Base-by-base conservation (phyloP, 257 asterid species). In the Ilex aquifolium region DNA sequence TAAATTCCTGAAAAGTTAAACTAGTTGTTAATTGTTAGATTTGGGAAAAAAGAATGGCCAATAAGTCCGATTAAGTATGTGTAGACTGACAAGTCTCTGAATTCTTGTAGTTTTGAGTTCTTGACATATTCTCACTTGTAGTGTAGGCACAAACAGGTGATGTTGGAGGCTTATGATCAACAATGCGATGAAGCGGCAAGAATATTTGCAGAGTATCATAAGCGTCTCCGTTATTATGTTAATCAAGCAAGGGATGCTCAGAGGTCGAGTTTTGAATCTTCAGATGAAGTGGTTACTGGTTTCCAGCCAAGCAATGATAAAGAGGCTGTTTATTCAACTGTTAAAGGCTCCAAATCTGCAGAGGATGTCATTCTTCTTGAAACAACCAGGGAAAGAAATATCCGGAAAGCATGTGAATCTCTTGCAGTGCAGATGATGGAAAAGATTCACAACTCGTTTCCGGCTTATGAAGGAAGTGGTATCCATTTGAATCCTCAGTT, bases 181-280 rank as follows among this genome's bases (percentile, higher is more conserved):
- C 99, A 88, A 65, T 81, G 97, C 72, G 90, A 87, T 65, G 99
- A 93, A 78, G 99, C 97, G n/a, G 92, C 96, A 52, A 93, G 84
- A 76, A 88, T 93, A 71, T 93, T 87, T 84, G 82, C 95, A 0
- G 99, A 87, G 83, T 93, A 90, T 71, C 99, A 93, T 80, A 93
- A 90, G 69, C 90, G 95, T 57, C 82, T 93, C 10, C 75, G 80
- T 31, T 56, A 74, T 71, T 90, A 90, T 81, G 90, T 93, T 29
- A 85, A 76, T 74, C 90, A 87, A 81, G 97, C 96, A 66, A 85
- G 88, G 78, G 86, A 90, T 69, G 81, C 89, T 62, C 91, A 79
- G 74, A 78, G 85, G 72, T 85, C 85, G 59, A 82, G 77, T 49
- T 68, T 69, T 30, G 84, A 85, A 63, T 79, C 83, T 8, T 76